These are phyloP conservation scores for Fomitiporia mediterranea DNA, from an alignment of 1,284 basidiomycete genomes.

Conservation along the genomic window DNA sequence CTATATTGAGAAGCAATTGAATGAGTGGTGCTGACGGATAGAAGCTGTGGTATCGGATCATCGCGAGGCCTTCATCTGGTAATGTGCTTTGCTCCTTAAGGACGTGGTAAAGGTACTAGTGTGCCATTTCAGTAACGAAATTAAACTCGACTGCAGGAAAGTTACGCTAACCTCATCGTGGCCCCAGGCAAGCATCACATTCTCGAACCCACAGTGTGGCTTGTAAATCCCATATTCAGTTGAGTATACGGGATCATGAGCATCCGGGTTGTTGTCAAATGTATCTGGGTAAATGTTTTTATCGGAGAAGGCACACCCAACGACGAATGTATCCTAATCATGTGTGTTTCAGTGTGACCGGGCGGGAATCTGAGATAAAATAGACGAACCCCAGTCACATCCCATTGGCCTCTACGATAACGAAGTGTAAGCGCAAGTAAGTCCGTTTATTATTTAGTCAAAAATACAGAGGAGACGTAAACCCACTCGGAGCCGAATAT, in stretches of 20 bases:
- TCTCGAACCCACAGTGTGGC: conserved; percentile 81
- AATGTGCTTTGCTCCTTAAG: conserved; percentile 76
- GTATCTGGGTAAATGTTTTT: conserved; percentile 84
- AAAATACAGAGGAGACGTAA: conserved; percentile 26
- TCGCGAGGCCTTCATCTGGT: conserved; percentile 78
- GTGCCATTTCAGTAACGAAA: not conserved
- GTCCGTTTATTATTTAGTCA: conserved; percentile 26
- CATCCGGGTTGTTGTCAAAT: conserved; percentile 77
- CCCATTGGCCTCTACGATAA: conserved; percentile 72
- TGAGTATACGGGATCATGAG: conserved; percentile 62
- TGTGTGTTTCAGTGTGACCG: not conserved
- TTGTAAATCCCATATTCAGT: conserved; percentile 84
- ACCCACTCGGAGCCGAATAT: conserved; percentile 65
- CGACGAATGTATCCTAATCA: conserved; percentile 77
- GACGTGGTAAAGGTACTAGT: conserved; percentile 73
- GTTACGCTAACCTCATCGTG: conserved; percentile 62
- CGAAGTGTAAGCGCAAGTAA: too few species aligned
- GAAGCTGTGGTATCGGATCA: conserved; percentile 94
- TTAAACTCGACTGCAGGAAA: not conserved
- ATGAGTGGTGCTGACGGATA: conserved; percentile 62
- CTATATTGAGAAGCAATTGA: too few species aligned
- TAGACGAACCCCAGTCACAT: conserved; percentile 73
- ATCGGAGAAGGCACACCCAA: conserved; percentile 82
- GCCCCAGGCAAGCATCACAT: conserved; percentile 88
- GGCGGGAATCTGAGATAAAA: not conserved